Conservation (phyloP, 116 monocot species). For the Zostera marina region DNA sequence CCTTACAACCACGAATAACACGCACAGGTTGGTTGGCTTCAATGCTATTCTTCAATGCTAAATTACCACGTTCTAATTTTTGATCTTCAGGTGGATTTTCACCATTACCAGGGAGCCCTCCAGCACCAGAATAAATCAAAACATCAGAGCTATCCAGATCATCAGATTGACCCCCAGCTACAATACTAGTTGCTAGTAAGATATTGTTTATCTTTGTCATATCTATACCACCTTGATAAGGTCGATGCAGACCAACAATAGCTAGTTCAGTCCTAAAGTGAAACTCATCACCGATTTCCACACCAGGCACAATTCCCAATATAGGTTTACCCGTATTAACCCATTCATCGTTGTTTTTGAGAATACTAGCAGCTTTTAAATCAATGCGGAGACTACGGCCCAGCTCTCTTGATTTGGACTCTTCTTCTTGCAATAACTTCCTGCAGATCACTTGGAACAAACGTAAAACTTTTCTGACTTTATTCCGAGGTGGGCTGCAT, state of each 20-base stretch:
- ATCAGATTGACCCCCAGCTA: constrained; percentile 69
- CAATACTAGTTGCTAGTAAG: constrained; percentile 47
- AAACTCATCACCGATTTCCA: constrained; percentile 82
- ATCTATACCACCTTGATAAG: constrained; percentile 67
- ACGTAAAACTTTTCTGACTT: constrained; percentile 45
- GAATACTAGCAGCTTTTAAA: constrained; percentile 23
- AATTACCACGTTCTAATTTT: too few species aligned
- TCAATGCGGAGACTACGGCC: constrained; percentile 31
- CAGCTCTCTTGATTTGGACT: constrained; percentile 16
- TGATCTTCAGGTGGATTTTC: too few species aligned
- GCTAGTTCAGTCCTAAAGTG: constrained; percentile 68
- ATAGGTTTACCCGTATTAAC: constrained; percentile 11
- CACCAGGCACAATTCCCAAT: too few species aligned
- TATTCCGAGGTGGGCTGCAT: constrained; percentile 18
- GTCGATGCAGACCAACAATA: constrained; percentile 62
- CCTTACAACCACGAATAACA: too few species aligned
- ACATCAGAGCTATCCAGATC: constrained; percentile 44
- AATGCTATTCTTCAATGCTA: too few species aligned
- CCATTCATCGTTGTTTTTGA: constrained; percentile 24
- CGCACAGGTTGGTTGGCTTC: too few species aligned
- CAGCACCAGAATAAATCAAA: constrained; percentile 44
- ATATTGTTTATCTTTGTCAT: constrained; percentile 25
- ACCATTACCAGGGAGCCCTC: too few species aligned
- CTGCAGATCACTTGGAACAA: constrained; percentile 38
- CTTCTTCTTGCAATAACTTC: constrained; percentile 31